A percentile compares a stretch with the other conserved stretches of the same genome.
phyloP scores from a whole-genome alignment of 306 rosid genomes.

The Cucumis sativus region Cucumber_9930_V3 NC_026659.2:22283501-22284000 shows the following conservation, averaged over 20 bases:
- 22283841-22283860: not conserved
- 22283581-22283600: slow-evolving; percentile 12
- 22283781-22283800: not conserved
- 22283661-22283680: slow-evolving; percentile 96
- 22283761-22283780: not conserved
- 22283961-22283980: not conserved
- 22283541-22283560: not conserved
- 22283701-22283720: slow-evolving; percentile 62
- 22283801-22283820: not conserved
- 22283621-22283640: slow-evolving; percentile 12
- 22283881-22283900: not conserved
- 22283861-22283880: not conserved
- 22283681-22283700: slow-evolving; percentile 99
- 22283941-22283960: not conserved
- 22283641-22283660: slow-evolving; percentile 96
- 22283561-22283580: not conserved
- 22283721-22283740: slow-evolving; percentile 89
- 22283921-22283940: not conserved
- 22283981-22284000: not conserved
- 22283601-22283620: not conserved
- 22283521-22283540: too few species aligned
- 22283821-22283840: not conserved
- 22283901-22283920: not conserved
- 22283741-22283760: slow-evolving; percentile 88
- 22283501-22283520: not conserved